Percentiles rank a stretch among this genome's conserved stretches.
phyloP scores from a whole-genome alignment of 768 basidiomycete genomes.

The Psilocybe sp. region DNA sequence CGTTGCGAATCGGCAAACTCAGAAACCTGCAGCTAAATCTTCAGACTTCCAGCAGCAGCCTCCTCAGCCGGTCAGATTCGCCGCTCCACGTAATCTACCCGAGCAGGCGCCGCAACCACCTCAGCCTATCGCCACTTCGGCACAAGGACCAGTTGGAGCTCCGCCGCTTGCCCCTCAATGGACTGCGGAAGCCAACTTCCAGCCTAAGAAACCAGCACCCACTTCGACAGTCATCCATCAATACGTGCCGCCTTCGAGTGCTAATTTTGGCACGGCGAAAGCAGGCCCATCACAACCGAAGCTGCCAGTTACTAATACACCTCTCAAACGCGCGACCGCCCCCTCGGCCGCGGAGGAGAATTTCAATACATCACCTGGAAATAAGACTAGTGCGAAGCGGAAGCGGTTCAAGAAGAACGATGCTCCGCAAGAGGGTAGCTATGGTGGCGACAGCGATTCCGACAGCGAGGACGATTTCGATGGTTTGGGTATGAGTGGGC shows the following conservation, averaged over 20 bases:
- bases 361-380: conserved; percentile 1
- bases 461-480: conserved; percentile 41
- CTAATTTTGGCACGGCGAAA: background rate
- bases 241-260: background rate
- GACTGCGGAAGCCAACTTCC: conserved; percentile 12
- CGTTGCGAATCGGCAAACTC: background rate
- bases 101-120: conserved; percentile 12
- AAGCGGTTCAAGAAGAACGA: conserved; percentile 27
- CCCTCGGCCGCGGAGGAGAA: background rate
- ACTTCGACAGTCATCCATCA: conserved; percentile 1
- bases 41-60: conserved; percentile 3
- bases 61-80: conserved; percentile 6
- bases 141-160: conserved; percentile 5
- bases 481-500: conserved; percentile 27
- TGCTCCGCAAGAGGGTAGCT: conserved; percentile 9
- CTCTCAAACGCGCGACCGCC: conserved; percentile 3
- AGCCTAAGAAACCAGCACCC: conserved; percentile 1
- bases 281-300: conserved; percentile 8
- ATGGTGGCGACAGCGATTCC: conserved; percentile 26
- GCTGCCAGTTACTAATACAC: background rate
- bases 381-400: conserved; percentile 14
- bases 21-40: background rate
- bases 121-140: conserved; percentile 7
- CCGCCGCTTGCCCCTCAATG: conserved; percentile 14
- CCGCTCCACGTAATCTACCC: conserved; percentile 7